Conservation (phyloP, 225 moss, liverwort and hornwort genomes). For the Anthoceros angustus region DNA sequence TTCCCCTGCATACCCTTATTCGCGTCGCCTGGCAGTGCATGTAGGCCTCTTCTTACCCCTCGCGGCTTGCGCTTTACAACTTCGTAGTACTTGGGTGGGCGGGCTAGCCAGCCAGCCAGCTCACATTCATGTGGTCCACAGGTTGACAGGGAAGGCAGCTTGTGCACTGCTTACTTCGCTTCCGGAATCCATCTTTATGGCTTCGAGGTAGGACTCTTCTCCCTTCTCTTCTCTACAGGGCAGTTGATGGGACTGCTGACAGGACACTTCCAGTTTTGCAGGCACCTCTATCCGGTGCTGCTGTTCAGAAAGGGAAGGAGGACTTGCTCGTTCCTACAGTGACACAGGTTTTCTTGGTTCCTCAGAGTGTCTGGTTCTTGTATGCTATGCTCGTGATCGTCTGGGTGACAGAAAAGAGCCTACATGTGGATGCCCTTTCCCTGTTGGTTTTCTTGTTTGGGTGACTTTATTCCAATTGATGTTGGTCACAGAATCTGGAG, state of each 20-base stretch:
- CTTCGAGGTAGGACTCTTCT: slow-evolving; percentile 29
- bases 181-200: slow-evolving; percentile 53
- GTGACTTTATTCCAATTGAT: not conserved
- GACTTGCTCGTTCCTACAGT: slow-evolving; percentile 51
- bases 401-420: not conserved
- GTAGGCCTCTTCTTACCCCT: slow-evolving; percentile 12
- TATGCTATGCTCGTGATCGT: not conserved
- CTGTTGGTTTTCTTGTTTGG: no score
- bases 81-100: not conserved
- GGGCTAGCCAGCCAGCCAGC: not conserved
- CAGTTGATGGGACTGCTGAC: not conserved
- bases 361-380: no score
- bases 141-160: slow-evolving; percentile 47
- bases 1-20: slow-evolving; percentile 43
- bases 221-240: not conserved
- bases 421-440: not conserved
- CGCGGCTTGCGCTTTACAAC: no score
- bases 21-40: slow-evolving; percentile 42
- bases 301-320: slow-evolving; percentile 49
- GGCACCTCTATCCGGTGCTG: slow-evolving; percentile 39
- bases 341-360: slow-evolving; percentile 21
- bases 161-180: slow-evolving; percentile 42
- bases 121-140: slow-evolving; percentile 3
- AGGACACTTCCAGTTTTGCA: slow-evolving; percentile 10
- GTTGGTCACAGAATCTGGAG: slow-evolving; percentile 24